These are phyloP conservation scores for Elaeis guineensis DNA, from an alignment of 176 grass and related monocot species.

Conservation along the genomic window DNA sequence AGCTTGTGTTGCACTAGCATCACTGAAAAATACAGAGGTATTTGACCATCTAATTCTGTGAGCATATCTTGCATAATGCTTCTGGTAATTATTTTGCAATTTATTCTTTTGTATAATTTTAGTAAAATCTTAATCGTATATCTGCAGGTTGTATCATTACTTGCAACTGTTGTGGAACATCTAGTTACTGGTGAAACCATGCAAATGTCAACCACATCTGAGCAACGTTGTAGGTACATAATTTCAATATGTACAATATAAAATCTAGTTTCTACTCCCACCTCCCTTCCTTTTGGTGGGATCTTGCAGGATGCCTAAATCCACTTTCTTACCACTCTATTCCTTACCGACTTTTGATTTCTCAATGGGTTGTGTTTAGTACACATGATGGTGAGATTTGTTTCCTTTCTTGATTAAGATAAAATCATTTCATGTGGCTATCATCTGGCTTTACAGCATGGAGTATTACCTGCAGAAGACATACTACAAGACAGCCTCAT, in stretches of 20 bases:
- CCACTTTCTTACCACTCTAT: too few species aligned
- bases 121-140: too few species aligned
- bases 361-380: too few species aligned
- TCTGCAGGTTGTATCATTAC: conserved; percentile 74
- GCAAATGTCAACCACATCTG: conserved; percentile 78
- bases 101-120: background rate
- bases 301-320: too few species aligned
- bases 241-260: background rate
- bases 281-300: too few species aligned
- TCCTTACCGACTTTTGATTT: too few species aligned
- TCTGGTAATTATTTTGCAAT: conserved; percentile 1
- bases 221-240: conserved; percentile 70
- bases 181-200: conserved; percentile 97
- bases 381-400: too few species aligned
- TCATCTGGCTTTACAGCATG: conserved; percentile 57
- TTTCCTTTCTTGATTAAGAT: conserved; percentile 11
- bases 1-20: conserved; percentile 89
- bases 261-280: too few species aligned
- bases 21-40: conserved; percentile 92
- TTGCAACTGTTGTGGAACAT: conserved; percentile 84
- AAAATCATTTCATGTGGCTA: conserved; percentile 19
- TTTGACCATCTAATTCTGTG: conserved; percentile 10
- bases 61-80: conserved; percentile 10
- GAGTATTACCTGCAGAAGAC: conserved; percentile 95
- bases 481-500: conserved; percentile 95